Conservation (phyloP, 169 alveolate species). For the Plasmodium chabaudi region DNA sequence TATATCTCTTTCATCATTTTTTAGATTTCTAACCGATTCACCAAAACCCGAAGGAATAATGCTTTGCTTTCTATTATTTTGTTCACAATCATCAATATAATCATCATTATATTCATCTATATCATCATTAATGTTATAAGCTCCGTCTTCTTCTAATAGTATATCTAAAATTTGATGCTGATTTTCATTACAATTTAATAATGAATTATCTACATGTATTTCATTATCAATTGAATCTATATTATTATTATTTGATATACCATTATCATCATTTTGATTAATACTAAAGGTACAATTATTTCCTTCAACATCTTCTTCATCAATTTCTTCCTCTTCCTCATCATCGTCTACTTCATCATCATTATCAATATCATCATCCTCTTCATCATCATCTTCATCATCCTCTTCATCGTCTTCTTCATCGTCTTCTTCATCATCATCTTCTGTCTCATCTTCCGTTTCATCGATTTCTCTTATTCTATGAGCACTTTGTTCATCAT, state of each 20-base stretch:
- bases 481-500: constrained; percentile 33
- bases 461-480: constrained; percentile 64
- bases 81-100: constrained; percentile 44
- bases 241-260: constrained; percentile 29
- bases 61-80: constrained; percentile 1
- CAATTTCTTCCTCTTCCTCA: constrained; percentile 28
- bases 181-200: constrained; percentile 65
- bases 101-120: constrained; percentile 75
- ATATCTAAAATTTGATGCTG: constrained; percentile 67
- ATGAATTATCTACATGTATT: constrained; percentile 52
- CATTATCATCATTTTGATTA: constrained; percentile 43
- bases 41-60: not conserved
- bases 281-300: constrained; percentile 42
- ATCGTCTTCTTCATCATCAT: constrained; percentile 62
- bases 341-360: constrained; percentile 57
- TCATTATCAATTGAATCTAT: constrained; percentile 42
- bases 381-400: constrained; percentile 47
- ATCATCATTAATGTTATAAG: constrained; percentile 71
- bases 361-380: constrained; percentile 46
- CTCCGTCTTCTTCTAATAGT: constrained; percentile 73
- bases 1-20: too few species aligned
- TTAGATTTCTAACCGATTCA: not conserved
- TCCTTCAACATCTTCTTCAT: constrained; percentile 40
- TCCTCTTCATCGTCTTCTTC: constrained; percentile 63
- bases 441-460: constrained; percentile 48